These are phyloP conservation scores for Emericellopsis cladophorae DNA, from an alignment of 2,329 filamentous ascomycete genomes.

Conservation along the genomic window DNA sequence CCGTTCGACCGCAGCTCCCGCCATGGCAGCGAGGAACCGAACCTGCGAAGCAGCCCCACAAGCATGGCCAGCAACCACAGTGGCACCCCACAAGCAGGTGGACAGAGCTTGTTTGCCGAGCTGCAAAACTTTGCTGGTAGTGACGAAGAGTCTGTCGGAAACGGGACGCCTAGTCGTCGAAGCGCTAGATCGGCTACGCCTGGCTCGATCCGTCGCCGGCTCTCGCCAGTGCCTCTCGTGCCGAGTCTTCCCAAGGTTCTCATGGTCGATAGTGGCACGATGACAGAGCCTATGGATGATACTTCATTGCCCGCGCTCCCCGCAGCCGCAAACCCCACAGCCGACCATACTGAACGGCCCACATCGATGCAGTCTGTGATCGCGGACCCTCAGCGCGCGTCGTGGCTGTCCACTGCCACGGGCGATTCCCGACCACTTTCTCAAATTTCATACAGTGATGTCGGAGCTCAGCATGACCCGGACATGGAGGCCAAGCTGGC, in stretches of 20 bases:
- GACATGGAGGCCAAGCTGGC: constrained; percentile 36
- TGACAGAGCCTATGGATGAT: constrained; percentile 45
- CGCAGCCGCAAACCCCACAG: constrained; percentile 4
- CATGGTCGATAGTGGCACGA: constrained; percentile 48
- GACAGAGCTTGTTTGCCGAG: constrained; percentile 84
- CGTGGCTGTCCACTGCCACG: constrained; percentile 9
- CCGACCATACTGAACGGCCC: constrained; percentile 15
- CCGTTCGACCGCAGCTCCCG: constrained; percentile 46
- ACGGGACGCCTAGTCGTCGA: constrained; percentile 40
- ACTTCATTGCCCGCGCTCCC: constrained; percentile 12
- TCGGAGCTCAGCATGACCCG: constrained; percentile 35
- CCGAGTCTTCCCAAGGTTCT: constrained; percentile 36
- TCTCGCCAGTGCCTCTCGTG: constrained; percentile 32
- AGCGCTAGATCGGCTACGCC: constrained; percentile 34
- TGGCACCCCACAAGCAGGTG: constrained; percentile 34
- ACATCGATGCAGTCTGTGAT: constrained; percentile 29
- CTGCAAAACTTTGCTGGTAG: constrained; percentile 68
- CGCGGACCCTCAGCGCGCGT: constrained; percentile 10
- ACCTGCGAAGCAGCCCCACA: constrained; percentile 37
- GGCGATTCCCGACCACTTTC: constrained; percentile 29
- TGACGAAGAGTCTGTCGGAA: constrained; percentile 54
- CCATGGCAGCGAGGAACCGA: constrained; percentile 46
- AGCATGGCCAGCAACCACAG: constrained; percentile 38
- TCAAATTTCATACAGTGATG: constrained; percentile 36
- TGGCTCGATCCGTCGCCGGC: constrained; percentile 27